Conservation (phyloP, 73 alveolate genomes). For the Halteria grandinella region DNA sequence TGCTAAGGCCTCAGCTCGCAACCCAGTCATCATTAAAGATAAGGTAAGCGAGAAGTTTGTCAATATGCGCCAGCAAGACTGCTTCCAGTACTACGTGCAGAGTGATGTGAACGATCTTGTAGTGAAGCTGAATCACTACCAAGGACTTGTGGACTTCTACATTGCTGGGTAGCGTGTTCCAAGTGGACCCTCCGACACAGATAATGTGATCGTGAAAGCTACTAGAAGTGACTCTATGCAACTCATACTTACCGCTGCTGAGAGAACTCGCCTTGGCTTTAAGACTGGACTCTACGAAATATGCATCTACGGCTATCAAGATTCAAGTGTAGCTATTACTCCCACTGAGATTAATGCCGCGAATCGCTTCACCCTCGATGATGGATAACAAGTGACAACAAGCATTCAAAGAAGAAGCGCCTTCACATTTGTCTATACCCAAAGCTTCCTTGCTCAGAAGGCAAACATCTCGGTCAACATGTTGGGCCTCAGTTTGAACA, state of each 20-base stretch:
- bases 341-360: slow-evolving; percentile 15
- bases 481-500: not conserved
- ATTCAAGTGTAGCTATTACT: not conserved
- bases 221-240: slow-evolving; percentile 1
- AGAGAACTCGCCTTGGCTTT: slow-evolving; percentile 37
- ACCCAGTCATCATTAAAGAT: not conserved
- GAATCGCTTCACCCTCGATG: slow-evolving; percentile 5
- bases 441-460: not conserved
- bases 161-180: slow-evolving; percentile 11
- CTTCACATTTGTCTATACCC: not conserved
- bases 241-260: slow-evolving; percentile 30
- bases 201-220: not conserved
- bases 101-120: slow-evolving; percentile 16
- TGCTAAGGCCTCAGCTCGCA: slow-evolving; percentile 9
- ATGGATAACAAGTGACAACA: not conserved
- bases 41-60: not conserved
- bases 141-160: slow-evolving; percentile 38
- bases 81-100: slow-evolving; percentile 14
- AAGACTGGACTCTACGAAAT: slow-evolving; percentile 24
- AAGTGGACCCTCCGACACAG: not conserved
- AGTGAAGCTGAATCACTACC: not conserved
- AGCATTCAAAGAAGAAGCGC: slow-evolving; percentile 20
- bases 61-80: slow-evolving; percentile 13
- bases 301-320: slow-evolving; percentile 1
- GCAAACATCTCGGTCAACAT: slow-evolving; percentile 18